Conservation (phyloP, 257 asterid genomes). For the Dorcoceras hygrometricum region DNA sequence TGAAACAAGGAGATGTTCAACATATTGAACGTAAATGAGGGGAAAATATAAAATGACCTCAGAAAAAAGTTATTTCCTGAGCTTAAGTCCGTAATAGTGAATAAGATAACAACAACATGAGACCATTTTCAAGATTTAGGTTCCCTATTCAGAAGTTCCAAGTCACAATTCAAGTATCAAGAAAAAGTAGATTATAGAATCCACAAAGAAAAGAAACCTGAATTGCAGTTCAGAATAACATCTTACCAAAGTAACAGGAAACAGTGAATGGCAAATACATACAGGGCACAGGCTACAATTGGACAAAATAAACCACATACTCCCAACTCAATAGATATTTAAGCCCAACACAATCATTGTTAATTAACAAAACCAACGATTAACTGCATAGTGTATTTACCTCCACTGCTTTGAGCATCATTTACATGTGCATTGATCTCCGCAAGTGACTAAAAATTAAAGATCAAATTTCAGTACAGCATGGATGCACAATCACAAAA, state of each 20-base stretch:
- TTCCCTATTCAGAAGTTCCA: slow-evolving; percentile 15
- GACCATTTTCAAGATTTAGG: slow-evolving; percentile 7
- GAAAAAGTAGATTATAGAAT: neutral
- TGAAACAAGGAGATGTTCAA: slow-evolving; percentile 4
- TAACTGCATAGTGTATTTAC: slow-evolving; percentile 39
- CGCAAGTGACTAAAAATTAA: slow-evolving; percentile 69
- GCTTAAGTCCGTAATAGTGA: slow-evolving; percentile 12
- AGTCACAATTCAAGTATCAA: neutral
- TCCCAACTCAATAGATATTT: slow-evolving; percentile 8
- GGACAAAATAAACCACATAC: slow-evolving; percentile 2
- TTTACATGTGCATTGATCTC: slow-evolving; percentile 72
- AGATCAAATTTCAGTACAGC: slow-evolving; percentile 33
- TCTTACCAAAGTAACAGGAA: slow-evolving; percentile 6
- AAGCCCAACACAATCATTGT: slow-evolving; percentile 17
- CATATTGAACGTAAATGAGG: slow-evolving; percentile 10
- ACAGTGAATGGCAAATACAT: neutral
- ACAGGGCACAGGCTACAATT: neutral
- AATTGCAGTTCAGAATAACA: slow-evolving; percentile 11
- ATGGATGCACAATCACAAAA: slow-evolving; percentile 22
- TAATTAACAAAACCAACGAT: slow-evolving; percentile 23
- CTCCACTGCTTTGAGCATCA: slow-evolving; percentile 82
- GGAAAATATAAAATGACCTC: neutral
- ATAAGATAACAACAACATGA: slow-evolving; percentile 10
- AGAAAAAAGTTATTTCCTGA: neutral
- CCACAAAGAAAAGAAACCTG: slow-evolving; percentile 17